Evolutionary conservation across 768 basidiomycete genomes (phyloP), one percentile per base, ranked within the genome.

Genomic region (Glaciozyma martinii): DNA sequence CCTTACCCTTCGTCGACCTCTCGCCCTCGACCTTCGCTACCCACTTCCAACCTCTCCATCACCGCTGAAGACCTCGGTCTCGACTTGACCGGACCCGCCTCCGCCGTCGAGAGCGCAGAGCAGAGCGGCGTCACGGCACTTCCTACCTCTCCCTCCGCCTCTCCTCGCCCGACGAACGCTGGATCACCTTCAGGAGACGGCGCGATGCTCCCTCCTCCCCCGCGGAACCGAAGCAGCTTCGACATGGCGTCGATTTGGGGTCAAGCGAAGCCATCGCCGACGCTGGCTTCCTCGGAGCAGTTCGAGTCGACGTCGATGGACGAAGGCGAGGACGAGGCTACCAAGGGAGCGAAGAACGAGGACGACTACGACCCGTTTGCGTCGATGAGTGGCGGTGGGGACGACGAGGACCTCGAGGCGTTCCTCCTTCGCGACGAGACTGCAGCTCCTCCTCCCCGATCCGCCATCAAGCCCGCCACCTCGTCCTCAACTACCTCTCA

Each of bases 341-440:
- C 21, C 29, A 56, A 12, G 52, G 52, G 56, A 29, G 63, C 49
- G 16, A 50, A 30, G 18, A 53, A 43, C 33, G 62, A 58, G 8
- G 44, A 61, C 19, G 66, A 62, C n/a, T 62, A 61, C 37, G 66
- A 66, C 40, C 62, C 63, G 4, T 67, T 68, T 61, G 65, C 61
- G 21, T 30, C 46, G 59, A 63, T 43, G 59, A 81, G 71, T 76
- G 63, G 66, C 73, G 72, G 70, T 57, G 82, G 80, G 65, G 81
- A 85, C 60, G 89, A 90, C 76, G 82, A 84, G 66, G 89, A 90
- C 75, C 90, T 92, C 72, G 89, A 90, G 71, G 87, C 90, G 84
- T 86, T 90, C 72, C 77, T 92, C 46, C 82, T 84, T 63, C 84
- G 61, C 25, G 70, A 61, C 13, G 52, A 63, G 3, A 37, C 19